Evolutionary conservation across 495 filamentous ascomycete species (phyloP).

Genomic region (Alectoria sarmentosa): DNA sequence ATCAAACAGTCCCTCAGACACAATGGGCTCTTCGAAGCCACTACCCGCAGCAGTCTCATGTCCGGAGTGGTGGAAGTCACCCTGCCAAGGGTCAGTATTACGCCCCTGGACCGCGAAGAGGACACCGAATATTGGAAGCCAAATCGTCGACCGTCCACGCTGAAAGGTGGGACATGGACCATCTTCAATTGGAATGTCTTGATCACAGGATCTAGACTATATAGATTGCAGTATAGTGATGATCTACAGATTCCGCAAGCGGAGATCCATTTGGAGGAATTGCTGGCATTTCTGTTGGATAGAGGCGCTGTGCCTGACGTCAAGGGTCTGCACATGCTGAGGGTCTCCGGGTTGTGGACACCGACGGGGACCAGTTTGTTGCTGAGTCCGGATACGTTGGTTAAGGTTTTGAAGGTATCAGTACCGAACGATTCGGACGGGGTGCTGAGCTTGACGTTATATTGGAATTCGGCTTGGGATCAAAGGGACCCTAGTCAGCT

Average conservation of each 20-base stretch:
- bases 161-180: constrained; percentile 57
- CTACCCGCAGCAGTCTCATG: constrained; percentile 54
- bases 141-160: constrained; percentile 37
- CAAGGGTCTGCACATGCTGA: constrained; percentile 50
- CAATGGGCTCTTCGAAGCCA: constrained; percentile 42
- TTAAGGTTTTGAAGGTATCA: constrained; percentile 48
- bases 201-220: constrained; percentile 50
- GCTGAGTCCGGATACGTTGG: constrained; percentile 43
- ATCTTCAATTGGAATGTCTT: constrained; percentile 58
- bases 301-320: constrained; percentile 53
- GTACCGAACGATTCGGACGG: constrained; percentile 56
- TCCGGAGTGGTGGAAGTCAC: constrained; percentile 54
- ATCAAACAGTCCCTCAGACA: constrained; percentile 50
- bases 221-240: constrained; percentile 57
- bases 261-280: constrained; percentile 54
- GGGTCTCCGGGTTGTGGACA: constrained; percentile 55
- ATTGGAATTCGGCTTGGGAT: constrained; percentile 53
- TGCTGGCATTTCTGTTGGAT: constrained; percentile 55
- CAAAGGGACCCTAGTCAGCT: constrained; percentile 44
- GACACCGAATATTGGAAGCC: constrained; percentile 34
- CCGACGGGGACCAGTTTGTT: constrained; percentile 53
- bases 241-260: constrained; percentile 59
- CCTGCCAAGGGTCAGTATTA: too few species aligned
- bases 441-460: constrained; percentile 48
- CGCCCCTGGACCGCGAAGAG: constrained; percentile 48